Evolutionary conservation across 176 grass and related monocot species (phyloP).

Genomic region (Oryza rufipogon): DNA sequence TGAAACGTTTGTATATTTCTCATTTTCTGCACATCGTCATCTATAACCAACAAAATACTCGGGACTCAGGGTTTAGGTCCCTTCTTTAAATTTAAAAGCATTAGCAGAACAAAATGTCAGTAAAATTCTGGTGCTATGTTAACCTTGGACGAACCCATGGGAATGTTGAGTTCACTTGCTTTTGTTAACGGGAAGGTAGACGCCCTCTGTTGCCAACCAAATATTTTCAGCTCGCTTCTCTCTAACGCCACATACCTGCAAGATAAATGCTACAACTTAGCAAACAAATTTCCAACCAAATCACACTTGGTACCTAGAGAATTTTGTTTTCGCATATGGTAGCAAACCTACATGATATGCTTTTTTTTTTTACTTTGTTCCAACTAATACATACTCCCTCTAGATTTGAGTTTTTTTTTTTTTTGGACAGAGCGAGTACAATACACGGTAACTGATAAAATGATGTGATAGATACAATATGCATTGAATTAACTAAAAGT

Average conservation of each 20-base stretch:
- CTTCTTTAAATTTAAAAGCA: slow-evolving; percentile 4
- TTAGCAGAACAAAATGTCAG: not conserved
- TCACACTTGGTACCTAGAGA: not conserved
- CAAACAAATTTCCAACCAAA: not conserved
- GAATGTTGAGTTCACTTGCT: slow-evolving; percentile 49
- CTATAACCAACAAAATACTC: slow-evolving; percentile 25
- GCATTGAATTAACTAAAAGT: not conserved
- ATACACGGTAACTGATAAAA: slow-evolving; percentile 1
- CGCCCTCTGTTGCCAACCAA: slow-evolving; percentile 69
- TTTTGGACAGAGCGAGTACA: not conserved
- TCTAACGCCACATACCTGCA: slow-evolving; percentile 70
- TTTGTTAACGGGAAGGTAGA: slow-evolving; percentile 58
- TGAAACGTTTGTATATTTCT: slow-evolving; percentile 13
- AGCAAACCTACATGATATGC: not conserved
- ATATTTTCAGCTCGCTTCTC: slow-evolving; percentile 69
- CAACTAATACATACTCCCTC: not conserved
- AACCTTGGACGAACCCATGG: not conserved
- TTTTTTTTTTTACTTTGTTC: not conserved
- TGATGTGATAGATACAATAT: not conserved
- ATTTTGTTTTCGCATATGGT: slow-evolving; percentile 3
- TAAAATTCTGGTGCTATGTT: slow-evolving; percentile 20
- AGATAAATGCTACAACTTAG: slow-evolving; percentile 21
- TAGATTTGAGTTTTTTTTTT: too few species aligned
- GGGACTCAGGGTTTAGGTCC: not conserved
- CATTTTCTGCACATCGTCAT: not conserved